phyloP scores from a whole-genome alignment of 345 rosid species.

The Lumnitzera racemosa region DNA sequence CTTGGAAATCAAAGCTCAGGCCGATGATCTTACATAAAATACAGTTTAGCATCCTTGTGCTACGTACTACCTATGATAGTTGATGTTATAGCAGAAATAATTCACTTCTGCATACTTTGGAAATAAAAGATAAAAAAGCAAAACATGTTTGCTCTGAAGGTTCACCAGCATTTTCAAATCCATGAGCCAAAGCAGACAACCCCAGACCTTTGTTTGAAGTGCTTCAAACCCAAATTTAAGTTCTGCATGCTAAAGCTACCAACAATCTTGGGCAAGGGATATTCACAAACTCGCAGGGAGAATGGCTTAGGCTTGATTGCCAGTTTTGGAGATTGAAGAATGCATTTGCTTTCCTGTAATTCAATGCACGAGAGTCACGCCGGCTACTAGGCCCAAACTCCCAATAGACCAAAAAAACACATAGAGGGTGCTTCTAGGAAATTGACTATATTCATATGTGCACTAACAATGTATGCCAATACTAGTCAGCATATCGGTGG shows the following conservation, averaged over 20 bases:
- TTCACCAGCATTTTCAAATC: conserved; percentile 47
- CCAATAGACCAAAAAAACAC: conserved; percentile 7
- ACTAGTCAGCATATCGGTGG: too few species aligned
- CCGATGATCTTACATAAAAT: too few species aligned
- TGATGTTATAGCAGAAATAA: too few species aligned
- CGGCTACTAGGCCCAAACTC: conserved; percentile 16
- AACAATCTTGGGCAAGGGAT: conserved; percentile 30
- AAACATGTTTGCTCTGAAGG: conserved; percentile 15
- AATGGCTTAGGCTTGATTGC: conserved; percentile 36
- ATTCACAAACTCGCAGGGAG: conserved; percentile 36
- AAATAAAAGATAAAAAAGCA: not conserved
- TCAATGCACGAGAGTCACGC: conserved; percentile 36
- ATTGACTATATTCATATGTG: not conserved
- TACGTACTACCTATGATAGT: too few species aligned
- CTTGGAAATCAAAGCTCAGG: too few species aligned
- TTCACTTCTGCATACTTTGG: not conserved
- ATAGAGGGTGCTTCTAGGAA: not conserved
- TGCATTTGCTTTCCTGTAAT: conserved; percentile 67
- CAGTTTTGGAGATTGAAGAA: conserved; percentile 40
- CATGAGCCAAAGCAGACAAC: conserved; percentile 39
- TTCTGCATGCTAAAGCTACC: conserved; percentile 35
- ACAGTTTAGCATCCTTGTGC: too few species aligned
- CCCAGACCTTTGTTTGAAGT: conserved; percentile 25
- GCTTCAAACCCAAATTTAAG: conserved; percentile 26
- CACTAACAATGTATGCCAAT: not conserved